A percentile compares a stretch with the other conserved stretches of the same genome.
phyloP scores from a whole-genome alignment of 164 flowering plant genomes.

The Dillenia suffruticosa region DNA sequence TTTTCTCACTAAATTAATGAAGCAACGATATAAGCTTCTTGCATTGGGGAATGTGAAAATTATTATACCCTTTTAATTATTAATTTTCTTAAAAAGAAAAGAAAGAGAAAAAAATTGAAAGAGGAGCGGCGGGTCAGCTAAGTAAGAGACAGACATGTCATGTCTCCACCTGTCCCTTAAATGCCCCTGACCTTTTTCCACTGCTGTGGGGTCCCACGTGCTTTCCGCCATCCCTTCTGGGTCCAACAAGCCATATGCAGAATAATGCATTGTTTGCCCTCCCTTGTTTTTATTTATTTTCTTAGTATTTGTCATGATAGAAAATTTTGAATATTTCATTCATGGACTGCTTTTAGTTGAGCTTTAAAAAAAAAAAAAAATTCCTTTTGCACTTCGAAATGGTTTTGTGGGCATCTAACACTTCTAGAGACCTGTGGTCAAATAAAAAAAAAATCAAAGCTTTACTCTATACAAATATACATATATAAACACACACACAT shows the following conservation, averaged over 20 bases:
- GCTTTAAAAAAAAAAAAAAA: not conserved
- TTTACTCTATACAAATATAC: too few relatives aligned
- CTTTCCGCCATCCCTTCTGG: not conserved
- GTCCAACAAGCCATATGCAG: constrained; percentile 10
- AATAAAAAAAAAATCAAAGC: too few relatives aligned
- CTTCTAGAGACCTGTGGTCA: too few relatives aligned
- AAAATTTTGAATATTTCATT: not conserved
- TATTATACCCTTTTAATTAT: constrained; percentile 3
- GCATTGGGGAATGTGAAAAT: not conserved
- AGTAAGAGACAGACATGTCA: constrained; percentile 11
- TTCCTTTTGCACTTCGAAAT: too few relatives aligned
- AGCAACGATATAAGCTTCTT: too few relatives aligned
- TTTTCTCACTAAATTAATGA: too few relatives aligned
- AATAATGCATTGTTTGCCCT: constrained; percentile 12
- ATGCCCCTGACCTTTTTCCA: constrained; percentile 13
- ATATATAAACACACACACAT: too few relatives aligned
- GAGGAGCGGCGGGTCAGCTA: constrained; percentile 4
- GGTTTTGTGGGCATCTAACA: too few relatives aligned
- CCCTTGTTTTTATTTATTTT: not conserved
- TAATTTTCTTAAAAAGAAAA: not conserved
- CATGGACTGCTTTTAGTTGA: not conserved
- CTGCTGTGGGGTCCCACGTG: not conserved
- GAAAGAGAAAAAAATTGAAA: too few relatives aligned
- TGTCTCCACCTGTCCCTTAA: constrained; percentile 27
- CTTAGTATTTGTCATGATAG: not conserved